Evolutionary conservation across 164 flowering plant species (phyloP).

Genomic region (Vitis labrusca): DNA sequence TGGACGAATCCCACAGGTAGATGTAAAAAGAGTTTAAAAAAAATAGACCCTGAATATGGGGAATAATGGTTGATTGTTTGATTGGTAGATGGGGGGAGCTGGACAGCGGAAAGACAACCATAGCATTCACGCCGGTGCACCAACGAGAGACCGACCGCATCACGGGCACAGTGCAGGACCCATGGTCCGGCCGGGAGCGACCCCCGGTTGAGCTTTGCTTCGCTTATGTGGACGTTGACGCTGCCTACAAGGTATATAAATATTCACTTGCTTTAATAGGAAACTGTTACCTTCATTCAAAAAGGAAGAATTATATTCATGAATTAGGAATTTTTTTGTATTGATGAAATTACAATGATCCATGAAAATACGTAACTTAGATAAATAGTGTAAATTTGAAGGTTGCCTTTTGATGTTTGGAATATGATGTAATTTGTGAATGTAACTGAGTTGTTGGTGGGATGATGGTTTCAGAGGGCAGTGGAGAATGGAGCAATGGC

Average conservation of each 20-base stretch:
- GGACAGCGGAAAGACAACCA: slow-evolving; percentile 79
- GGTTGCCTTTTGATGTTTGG: no score
- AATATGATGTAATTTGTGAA: no score
- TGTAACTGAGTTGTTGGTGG: background rate
- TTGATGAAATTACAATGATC: no score
- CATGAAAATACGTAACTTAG: no score
- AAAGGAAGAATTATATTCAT: no score
- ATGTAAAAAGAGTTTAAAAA: background rate
- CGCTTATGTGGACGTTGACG: slow-evolving; percentile 68
- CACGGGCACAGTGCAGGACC: slow-evolving; percentile 50
- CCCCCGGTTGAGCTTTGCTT: slow-evolving; percentile 69
- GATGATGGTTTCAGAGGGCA: slow-evolving; percentile 56
- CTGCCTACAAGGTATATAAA: slow-evolving; percentile 62
- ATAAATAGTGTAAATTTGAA: no score
- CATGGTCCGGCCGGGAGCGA: slow-evolving; percentile 25
- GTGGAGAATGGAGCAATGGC: slow-evolving; percentile 76
- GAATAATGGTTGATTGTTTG: background rate
- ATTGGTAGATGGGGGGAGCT: slow-evolving; percentile 77
- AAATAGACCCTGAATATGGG: background rate
- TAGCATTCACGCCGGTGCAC: slow-evolving; percentile 75
- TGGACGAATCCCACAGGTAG: slow-evolving; percentile 71
- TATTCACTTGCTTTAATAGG: background rate
- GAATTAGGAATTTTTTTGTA: no score
- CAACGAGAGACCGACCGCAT: slow-evolving; percentile 80
- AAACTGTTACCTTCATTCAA: no score